Evolutionary conservation across 2,329 filamentous ascomycete species (phyloP).

Genomic region (Botryotinia convoluta): DNA sequence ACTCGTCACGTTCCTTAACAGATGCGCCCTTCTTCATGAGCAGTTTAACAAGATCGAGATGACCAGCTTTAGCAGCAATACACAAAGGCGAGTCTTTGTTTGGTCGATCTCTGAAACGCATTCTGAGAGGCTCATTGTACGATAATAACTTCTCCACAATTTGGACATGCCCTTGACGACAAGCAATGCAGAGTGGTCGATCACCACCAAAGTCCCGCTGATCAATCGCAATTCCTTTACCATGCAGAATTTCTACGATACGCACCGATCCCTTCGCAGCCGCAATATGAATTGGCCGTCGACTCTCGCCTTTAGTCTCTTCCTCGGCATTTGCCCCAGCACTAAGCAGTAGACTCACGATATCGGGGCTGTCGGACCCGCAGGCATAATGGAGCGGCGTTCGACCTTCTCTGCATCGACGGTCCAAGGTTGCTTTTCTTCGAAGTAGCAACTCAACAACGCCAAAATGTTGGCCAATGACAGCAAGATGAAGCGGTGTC

Average conservation of each 20-base stretch:
- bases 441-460: slow-evolving; percentile 16
- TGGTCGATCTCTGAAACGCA: neutral
- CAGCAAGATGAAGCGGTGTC: slow-evolving; percentile 20
- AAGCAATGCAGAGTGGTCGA: slow-evolving; percentile 18
- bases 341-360: slow-evolving; percentile 20
- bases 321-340: slow-evolving; percentile 18
- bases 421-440: neutral
- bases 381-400: slow-evolving; percentile 24
- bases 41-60: slow-evolving; percentile 17
- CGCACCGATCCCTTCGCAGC: slow-evolving; percentile 13
- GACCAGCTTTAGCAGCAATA: slow-evolving; percentile 20
- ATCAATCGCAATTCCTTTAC: slow-evolving; percentile 3
- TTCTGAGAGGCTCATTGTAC: slow-evolving; percentile 16
- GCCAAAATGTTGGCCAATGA: slow-evolving; percentile 8
- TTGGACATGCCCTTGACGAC: slow-evolving; percentile 19
- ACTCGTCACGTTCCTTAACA: slow-evolving; percentile 19
- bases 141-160: slow-evolving; percentile 18
- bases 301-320: slow-evolving; percentile 4
- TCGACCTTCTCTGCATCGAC: slow-evolving; percentile 10
- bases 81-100: slow-evolving; percentile 20
- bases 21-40: slow-evolving; percentile 20
- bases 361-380: slow-evolving; percentile 8
- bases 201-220: slow-evolving; percentile 1
- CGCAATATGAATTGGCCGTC: slow-evolving; percentile 22
- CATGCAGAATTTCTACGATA: slow-evolving; percentile 4